phyloP scores from a whole-genome alignment of 768 basidiomycete genomes.

The Tulasnella calospora region DNA sequence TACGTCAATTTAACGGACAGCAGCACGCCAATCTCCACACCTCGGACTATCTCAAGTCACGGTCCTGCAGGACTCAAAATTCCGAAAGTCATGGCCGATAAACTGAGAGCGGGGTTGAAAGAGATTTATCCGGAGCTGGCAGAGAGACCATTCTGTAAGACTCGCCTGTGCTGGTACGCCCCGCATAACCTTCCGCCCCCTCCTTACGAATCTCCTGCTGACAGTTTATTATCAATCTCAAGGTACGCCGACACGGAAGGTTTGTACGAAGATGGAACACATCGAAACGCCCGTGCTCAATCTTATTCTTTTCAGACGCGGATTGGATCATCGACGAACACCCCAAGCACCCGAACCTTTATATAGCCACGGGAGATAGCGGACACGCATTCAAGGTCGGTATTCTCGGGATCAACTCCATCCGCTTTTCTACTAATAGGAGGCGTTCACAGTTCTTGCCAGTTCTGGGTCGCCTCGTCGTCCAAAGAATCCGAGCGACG shows the following conservation, averaged over 20 bases:
- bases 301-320: constrained; percentile 44
- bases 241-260: constrained; percentile 83
- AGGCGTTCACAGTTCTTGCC: constrained; percentile 66
- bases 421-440: not conserved
- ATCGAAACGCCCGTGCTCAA: not conserved
- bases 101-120: constrained; percentile 50
- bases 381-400: constrained; percentile 83
- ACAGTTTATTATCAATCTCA: not conserved
- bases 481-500: constrained; percentile 61
- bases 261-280: not conserved
- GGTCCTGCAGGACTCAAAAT: constrained; percentile 55
- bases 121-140: constrained; percentile 67
- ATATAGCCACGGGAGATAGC: constrained; percentile 82
- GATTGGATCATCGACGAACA: constrained; percentile 86
- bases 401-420: not conserved
- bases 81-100: constrained; percentile 51
- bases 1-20: constrained; percentile 41
- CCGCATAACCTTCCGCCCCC: not conserved
- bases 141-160: constrained; percentile 61
- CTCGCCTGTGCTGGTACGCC: constrained; percentile 82
- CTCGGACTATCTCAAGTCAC: constrained; percentile 55
- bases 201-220: not conserved
- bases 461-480: constrained; percentile 70
- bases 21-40: constrained; percentile 35
- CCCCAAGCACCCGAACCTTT: constrained; percentile 52